Percentiles rank a stretch among this genome's conserved stretches.
Evolutionary conservation across 495 filamentous ascomycete species (phyloP).

Genomic region (Penicillium cosmopolitanum): DNA sequence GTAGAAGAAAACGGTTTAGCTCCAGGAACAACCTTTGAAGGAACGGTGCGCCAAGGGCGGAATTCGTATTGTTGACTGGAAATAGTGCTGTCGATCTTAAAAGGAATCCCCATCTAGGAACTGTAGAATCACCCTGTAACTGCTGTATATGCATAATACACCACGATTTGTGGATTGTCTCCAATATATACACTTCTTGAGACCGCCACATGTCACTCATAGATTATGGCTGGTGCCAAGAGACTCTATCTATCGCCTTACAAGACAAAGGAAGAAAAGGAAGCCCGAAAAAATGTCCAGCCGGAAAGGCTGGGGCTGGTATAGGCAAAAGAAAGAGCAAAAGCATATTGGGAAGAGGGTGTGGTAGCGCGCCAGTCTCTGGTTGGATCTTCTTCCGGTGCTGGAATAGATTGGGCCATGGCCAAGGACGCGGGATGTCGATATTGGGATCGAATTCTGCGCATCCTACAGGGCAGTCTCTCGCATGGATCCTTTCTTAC

Average conservation of each 20-base stretch:
- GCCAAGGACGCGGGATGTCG: background rate
- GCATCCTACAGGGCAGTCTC: background rate
- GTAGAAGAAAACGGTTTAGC: slow-evolving; percentile 7
- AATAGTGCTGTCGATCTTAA: slow-evolving; percentile 9
- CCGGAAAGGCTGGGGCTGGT: background rate
- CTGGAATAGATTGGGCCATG: background rate
- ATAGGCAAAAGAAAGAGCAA: slow-evolving; percentile 12
- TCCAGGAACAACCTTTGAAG: background rate
- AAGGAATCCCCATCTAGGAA: no score
- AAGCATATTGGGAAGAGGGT: background rate
- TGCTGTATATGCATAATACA: background rate
- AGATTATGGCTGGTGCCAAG: slow-evolving; percentile 3
- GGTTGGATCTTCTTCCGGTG: background rate
- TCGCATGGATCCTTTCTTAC: background rate
- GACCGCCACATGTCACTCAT: slow-evolving; percentile 11
- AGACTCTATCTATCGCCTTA: background rate
- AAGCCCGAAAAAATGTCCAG: no score
- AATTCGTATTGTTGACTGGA: slow-evolving; percentile 18
- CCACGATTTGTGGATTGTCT: background rate
- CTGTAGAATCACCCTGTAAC: no score
- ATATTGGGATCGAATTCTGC: background rate
- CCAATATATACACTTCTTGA: slow-evolving; percentile 4
- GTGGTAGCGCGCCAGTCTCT: background rate
- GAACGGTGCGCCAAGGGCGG: slow-evolving; percentile 15
- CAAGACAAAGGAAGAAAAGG: background rate